A percentile compares a stretch with the other conserved stretches of the same genome.
Evolutionary conservation across 495 filamentous ascomycete species (phyloP).

Genomic region (Penicillium fimorum): DNA sequence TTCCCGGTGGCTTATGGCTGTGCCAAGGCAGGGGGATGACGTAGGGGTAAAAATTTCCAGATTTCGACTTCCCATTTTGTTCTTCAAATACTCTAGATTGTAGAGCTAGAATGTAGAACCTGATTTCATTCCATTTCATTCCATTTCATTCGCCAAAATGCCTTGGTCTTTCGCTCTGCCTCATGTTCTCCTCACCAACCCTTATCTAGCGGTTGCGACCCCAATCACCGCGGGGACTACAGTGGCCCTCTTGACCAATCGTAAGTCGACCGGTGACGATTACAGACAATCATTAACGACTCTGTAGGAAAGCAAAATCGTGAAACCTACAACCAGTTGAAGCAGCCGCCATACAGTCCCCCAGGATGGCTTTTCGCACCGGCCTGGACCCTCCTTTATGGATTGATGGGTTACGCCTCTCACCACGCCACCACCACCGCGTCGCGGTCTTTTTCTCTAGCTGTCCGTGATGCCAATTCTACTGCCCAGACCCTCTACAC

Average conservation of each 20-base stretch:
- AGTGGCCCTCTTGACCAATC: conserved; percentile 35
- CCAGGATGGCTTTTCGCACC: conserved; percentile 80
- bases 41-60: no score
- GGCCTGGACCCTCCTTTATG: conserved; percentile 84
- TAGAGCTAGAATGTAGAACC: no score
- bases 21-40: no score
- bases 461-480: conserved; percentile 26
- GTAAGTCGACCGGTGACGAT: conserved; percentile 15
- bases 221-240: conserved; percentile 34
- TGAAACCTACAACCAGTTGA: conserved; percentile 61
- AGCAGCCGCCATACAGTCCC: conserved; percentile 77
- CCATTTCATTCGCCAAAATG: conserved; percentile 4
- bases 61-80: no score
- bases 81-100: no score
- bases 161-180: conserved; percentile 41
- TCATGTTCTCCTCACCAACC: conserved; percentile 36
- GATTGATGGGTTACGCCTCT: conserved; percentile 82
- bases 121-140: no score
- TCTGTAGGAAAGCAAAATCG: conserved; percentile 53
- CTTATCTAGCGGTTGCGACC: conserved; percentile 34
- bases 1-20: no score
- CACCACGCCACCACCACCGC: conserved; percentile 64
- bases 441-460: conserved; percentile 42
- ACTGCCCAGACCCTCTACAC: conserved; percentile 66
- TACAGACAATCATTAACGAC: neutral